Evolutionary conservation across 2,329 filamentous ascomycete genomes (phyloP), one percentile per base, ranked within the genome.

Genomic region (Fusarium tjaetaba): DNA sequence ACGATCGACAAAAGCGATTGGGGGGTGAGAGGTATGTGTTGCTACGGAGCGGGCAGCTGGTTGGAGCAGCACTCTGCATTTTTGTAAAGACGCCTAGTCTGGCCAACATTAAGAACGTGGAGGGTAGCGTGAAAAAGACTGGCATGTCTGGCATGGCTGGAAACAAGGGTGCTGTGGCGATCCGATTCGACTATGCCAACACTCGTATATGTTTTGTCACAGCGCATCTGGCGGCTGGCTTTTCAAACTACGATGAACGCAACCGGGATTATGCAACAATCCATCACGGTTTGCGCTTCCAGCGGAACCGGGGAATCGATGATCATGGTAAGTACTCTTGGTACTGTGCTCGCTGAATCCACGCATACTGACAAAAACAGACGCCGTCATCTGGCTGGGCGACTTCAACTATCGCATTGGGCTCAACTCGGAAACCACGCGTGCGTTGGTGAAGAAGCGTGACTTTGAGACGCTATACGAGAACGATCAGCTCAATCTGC

Each of bases 331-430:
- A 71, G 79, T 72, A 24, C 13, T 43, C n/a, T 28, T 28, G 34
- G 10, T 38, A 38, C 34, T 43, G 32, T 26, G 15, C 13, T 28
- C 15, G 39, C n/a, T 11, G 76, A 82, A 20, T 26, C 7, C 20
- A 28, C 32, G 48, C 13, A 36, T 72, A 80, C 72, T 69, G 42
- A 71, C 45, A 53, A 36, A 7, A 49, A 32, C 49, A 88, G 90
- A 92, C 75, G 88, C 93, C 28, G 92, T 98, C 41, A 92, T 98
- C 60, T 99, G 96, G 96, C 88, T 98, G 46, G 96, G 96, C 10
- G 96, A 99, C 81, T 99, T 99, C 86, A 99, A 99, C 80, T 99
- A 99, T 82, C 92, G 96, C 24, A 97, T 99, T 77, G 96, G 95
- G 2, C 87, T 98, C 65, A 88, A 88, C 49, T 91, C 94, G 73